Conservation (phyloP, 805 yeast genomes). For the Wickerhamomyces chambardii region DNA sequence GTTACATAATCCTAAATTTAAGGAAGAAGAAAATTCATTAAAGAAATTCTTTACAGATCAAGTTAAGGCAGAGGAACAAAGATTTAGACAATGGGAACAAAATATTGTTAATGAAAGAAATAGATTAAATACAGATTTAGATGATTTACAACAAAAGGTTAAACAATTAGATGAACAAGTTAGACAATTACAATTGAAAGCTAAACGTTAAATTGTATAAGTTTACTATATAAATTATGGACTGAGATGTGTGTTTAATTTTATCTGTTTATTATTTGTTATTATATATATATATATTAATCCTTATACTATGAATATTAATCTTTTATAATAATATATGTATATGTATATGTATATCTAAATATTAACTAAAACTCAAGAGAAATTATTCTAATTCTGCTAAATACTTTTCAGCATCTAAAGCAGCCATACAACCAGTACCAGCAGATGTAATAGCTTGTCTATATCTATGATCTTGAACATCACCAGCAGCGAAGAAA, state of each 20-base stretch:
- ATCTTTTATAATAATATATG: too few relatives aligned
- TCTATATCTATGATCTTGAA: slow-evolving; percentile 93
- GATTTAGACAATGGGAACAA: slow-evolving; percentile 98
- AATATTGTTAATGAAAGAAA: slow-evolving; percentile 93
- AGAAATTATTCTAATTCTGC: slow-evolving; percentile 43
- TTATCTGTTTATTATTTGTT: too few relatives aligned
- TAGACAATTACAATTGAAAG: slow-evolving; percentile 44
- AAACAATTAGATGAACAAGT: slow-evolving; percentile 72
- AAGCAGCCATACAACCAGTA: slow-evolving; percentile 98
- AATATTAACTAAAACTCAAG: too few relatives aligned
- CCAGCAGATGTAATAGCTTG: slow-evolving; percentile 99
- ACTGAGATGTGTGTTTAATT: too few relatives aligned
- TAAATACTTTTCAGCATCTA: slow-evolving; percentile 83
- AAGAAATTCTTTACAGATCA: slow-evolving; percentile 95
- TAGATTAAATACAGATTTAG: slow-evolving; percentile 88
- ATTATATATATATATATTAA: too few relatives aligned
- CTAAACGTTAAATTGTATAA: slow-evolving; percentile 36
- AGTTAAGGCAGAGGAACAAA: slow-evolving; percentile 91
- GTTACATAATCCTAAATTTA: slow-evolving; percentile 81
- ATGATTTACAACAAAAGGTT: slow-evolving; percentile 73
- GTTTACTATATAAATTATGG: too few relatives aligned
- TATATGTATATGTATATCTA: too few relatives aligned
- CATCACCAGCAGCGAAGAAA: slow-evolving; percentile 98
- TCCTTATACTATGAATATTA: too few relatives aligned
- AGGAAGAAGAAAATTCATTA: slow-evolving; percentile 92